Evolutionary conservation across 2,329 filamentous ascomycete species (phyloP), one percentile per base, ranked within the genome.

Genomic region (Fusarium equiseti): DNA sequence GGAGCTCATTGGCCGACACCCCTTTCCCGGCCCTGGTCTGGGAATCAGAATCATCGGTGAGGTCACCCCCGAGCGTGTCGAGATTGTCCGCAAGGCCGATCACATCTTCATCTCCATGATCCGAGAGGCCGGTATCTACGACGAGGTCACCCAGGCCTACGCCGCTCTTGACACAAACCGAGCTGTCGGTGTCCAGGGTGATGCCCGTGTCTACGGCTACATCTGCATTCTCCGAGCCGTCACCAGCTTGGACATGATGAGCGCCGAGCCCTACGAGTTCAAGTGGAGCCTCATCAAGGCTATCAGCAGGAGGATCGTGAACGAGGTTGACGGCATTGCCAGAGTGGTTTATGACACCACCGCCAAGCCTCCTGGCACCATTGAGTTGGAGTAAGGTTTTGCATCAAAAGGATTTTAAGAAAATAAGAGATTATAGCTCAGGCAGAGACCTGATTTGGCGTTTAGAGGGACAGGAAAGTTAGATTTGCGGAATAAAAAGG

Each of bases 1-100:
- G 45, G 63, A 65, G 10, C 66, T 72, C 31, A 43, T 70, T 27
- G 27, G 22, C 13, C 53, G 92, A 32, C 92, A 94, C 76, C 91
- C 92, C 26, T 94, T 94, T 85, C 91, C 91, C 0, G 92, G 92
- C 42, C 91, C 83, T 0, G 85, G 80, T 54, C 88, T 95, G 66
- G 92, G 88, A n/a, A 92, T 95, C 72, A 87, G 92, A 59, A 90
- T 97, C 66, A 83, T 97, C 1, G 94, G 94, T 42, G 94, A 95
- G 75, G 90, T 97, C 24, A 96, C 92, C 5, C 86, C 85, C 6
- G 91, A 94, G 77, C 88, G 91, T 51, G 90, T 96, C 15, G 88
- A 89, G 59, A 94, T 96, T 69, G 92, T 89, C 7, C 83, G 91
- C 26, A 83, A 91, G 77, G 63, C 92, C 3, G 92, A 94, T 76